Percentiles rank a stretch among this genome's conserved stretches.
Conservation (phyloP, 2,329 filamentous ascomycete species). For the Cytospora paraplurivora region DNA sequence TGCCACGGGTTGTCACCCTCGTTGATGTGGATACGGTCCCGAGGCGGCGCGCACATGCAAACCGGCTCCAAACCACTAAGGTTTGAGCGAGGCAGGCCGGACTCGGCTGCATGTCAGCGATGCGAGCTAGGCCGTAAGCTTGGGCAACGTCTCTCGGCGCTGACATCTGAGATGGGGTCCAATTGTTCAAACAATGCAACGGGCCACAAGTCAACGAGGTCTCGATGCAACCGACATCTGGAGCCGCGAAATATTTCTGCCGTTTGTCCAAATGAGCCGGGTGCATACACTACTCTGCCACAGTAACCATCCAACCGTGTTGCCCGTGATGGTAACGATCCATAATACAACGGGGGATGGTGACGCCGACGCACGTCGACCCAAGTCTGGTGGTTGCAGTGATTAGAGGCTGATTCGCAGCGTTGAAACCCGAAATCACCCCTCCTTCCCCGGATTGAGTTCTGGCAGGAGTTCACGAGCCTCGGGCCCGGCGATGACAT, state of each 20-base stretch:
- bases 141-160: background rate
- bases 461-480: background rate
- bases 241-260: slow-evolving; percentile 4
- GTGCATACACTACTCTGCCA: background rate
- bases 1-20: background rate
- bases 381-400: background rate
- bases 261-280: slow-evolving; percentile 2
- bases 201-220: no score
- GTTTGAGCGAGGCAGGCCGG: background rate
- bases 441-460: background rate
- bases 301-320: background rate
- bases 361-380: background rate
- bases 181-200: background rate
- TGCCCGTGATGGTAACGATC: slow-evolving; percentile 2
- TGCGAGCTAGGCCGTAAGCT: background rate
- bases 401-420: background rate
- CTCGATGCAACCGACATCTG: no score
- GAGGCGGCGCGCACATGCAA: background rate
- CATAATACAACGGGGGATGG: background rate
- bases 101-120: slow-evolving; percentile 8
- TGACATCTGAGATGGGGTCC: background rate
- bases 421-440: slow-evolving; percentile 7
- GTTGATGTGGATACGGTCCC: background rate
- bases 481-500: slow-evolving; percentile 9
- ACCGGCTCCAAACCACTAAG: background rate